A percentile compares a stretch with the other conserved stretches of the same genome.
phyloP scores from a whole-genome alignment of 148 eudicot genomes.

The Nepenthes mirabilis region DNA sequence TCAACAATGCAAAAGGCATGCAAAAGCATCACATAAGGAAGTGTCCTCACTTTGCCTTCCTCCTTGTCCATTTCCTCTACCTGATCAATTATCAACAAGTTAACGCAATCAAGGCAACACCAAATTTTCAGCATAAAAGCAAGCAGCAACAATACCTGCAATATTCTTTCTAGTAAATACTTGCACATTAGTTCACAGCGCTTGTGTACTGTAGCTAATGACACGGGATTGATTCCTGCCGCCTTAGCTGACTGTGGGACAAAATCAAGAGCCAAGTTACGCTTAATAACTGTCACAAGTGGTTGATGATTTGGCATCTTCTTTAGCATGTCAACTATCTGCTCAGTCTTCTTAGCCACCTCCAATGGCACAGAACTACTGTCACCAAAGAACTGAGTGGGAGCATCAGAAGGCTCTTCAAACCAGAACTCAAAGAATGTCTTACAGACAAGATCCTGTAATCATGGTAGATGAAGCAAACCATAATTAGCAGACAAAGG shows the following conservation, averaged over 20 bases:
- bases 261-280: constrained; percentile 91
- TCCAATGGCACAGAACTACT: constrained; percentile 89
- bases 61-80: constrained; percentile 59
- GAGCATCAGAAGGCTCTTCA: constrained; percentile 73
- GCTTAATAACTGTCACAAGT: constrained; percentile 74
- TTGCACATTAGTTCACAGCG: constrained; percentile 99
- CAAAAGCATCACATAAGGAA: constrained; percentile 79
- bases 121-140: constrained; percentile 6
- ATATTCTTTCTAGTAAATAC: constrained; percentile 73
- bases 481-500: not conserved
- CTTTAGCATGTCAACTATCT: constrained; percentile 84
- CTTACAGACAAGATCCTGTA: constrained; percentile 95
- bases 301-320: constrained; percentile 76
- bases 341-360: constrained; percentile 90
- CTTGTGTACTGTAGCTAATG: constrained; percentile 75
- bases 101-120: constrained; percentile 2
- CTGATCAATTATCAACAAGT: constrained; percentile 19
- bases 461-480: constrained; percentile 1
- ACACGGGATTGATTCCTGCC: constrained; percentile 64
- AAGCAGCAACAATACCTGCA: constrained; percentile 47
- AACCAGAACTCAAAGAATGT: constrained; percentile 99
- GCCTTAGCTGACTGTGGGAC: constrained; percentile 86
- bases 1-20: constrained; percentile 93
- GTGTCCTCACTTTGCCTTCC: constrained; percentile 62
- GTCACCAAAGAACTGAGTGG: constrained; percentile 45